Evolutionary conservation across 2,329 filamentous ascomycete species (phyloP).

Genomic region (Cladorrhinum sp.): DNA sequence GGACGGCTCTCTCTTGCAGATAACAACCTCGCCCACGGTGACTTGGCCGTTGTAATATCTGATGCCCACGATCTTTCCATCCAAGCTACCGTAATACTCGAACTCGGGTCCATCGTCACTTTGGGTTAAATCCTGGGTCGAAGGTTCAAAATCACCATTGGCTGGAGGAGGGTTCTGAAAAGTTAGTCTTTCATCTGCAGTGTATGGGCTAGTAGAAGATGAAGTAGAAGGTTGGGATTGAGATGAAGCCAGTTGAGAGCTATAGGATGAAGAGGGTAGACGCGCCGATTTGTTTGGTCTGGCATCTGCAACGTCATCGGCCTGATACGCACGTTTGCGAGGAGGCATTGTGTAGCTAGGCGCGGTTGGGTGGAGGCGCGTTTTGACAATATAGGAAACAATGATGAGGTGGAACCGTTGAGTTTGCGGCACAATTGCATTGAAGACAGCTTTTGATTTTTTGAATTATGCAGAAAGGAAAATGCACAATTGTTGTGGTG

Average conservation of each 20-base stretch:
- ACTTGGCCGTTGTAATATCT: slow-evolving; percentile 63
- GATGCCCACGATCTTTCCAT: slow-evolving; percentile 50
- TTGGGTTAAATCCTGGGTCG: slow-evolving; percentile 44
- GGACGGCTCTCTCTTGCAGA: slow-evolving; percentile 61
- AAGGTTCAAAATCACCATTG: slow-evolving; percentile 34
- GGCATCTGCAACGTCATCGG: slow-evolving; percentile 34
- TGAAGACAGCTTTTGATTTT: too few relatives aligned
- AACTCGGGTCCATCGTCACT: slow-evolving; percentile 38
- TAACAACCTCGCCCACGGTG: slow-evolving; percentile 59
- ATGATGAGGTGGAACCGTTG: neutral
- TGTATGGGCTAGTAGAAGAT: neutral
- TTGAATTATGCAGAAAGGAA: neutral
- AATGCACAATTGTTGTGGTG: neutral
- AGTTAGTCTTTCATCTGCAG: neutral
- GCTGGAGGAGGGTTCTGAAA: slow-evolving; percentile 5
- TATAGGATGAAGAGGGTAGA: slow-evolving; percentile 2
- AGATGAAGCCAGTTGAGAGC: slow-evolving; percentile 2
- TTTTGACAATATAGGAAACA: too few relatives aligned
- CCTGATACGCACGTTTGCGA: slow-evolving; percentile 37
- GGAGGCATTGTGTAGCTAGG: slow-evolving; percentile 14
- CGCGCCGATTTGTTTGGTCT: slow-evolving; percentile 28
- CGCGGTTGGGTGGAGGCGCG: neutral
- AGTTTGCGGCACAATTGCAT: neutral
- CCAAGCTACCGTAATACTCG: slow-evolving; percentile 49
- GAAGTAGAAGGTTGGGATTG: neutral